Base-by-base conservation (phyloP, 1,139 yeast species). In the Hyphopichia fennica region DNA sequence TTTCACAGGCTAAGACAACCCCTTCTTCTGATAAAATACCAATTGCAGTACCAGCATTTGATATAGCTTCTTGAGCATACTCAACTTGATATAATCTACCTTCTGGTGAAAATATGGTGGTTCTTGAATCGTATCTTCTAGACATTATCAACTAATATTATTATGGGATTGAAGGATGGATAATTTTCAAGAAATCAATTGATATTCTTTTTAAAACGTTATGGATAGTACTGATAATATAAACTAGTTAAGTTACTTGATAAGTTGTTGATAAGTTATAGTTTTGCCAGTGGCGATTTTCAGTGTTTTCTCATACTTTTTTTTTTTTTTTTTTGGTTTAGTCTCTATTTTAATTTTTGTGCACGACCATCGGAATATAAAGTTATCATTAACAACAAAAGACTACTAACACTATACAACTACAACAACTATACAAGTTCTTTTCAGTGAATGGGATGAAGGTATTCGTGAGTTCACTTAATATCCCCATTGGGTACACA, bases 51-150 rank as follows among this genome's bases (percentile, higher is more conserved):
- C 99, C 99, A 6, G 99, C 99, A 65, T 88, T 96, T 37, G 96
- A 87, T 53, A 93, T 95, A 39, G 99, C 97, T 65, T 93, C 99
- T 62, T 91, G 82, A 4, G 99, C 99, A 57, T 93, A 93, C 67
- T 93, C 99, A 23, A 93, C 79, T 67, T 91, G 99, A 68, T 95
- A 93, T 48, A 95, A 78, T 67, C 99, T 81, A 35, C 99, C 99
- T 65, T 93, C 99, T 17, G 99, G 99, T 28, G 98, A 91, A 72
- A 93, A 95, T 59, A 95, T 93, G 17, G 99, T 93, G 43, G 99
- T 93, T 78, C 99, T 84, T 50, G 96, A 87, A 69, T 93, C 99
- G 91, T 73, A 73, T 65, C 79, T 70, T 67, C 79, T 70, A 44
- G 78, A 72, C 79, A 73, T 73, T 41, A 4, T 31, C 4, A 25